Evolutionary conservation across 2,329 filamentous ascomycete species (phyloP).

Genomic region (Whalleya microplaca): DNA sequence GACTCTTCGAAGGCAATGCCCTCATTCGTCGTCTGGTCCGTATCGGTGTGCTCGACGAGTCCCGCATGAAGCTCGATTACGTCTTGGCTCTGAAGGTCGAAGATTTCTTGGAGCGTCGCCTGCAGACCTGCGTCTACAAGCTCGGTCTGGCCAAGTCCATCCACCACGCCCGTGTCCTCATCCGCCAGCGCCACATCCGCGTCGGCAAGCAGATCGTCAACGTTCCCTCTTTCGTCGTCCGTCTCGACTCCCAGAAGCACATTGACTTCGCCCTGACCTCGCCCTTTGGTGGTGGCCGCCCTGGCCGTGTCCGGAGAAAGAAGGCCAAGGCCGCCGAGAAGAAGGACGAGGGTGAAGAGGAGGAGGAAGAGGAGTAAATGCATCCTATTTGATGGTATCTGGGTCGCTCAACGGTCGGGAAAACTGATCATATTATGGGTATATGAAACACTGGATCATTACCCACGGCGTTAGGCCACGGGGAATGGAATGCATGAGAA

Average conservation of each 20-base stretch:
- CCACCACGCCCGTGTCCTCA: slow-evolving; percentile 99
- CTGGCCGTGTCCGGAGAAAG: slow-evolving; percentile 98
- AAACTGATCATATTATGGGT: slow-evolving; percentile 39
- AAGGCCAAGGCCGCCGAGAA: slow-evolving; percentile 96
- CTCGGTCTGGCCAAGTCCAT: slow-evolving; percentile 99
- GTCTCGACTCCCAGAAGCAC: slow-evolving; percentile 99
- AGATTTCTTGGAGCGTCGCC: slow-evolving; percentile 99
- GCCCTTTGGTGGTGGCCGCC: slow-evolving; percentile 95
- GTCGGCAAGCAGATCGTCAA: slow-evolving; percentile 99
- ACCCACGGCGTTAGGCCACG: slow-evolving; percentile 58
- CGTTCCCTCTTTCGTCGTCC: slow-evolving; percentile 98
- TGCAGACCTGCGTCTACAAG: slow-evolving; percentile 99
- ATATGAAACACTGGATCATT: slow-evolving; percentile 49
- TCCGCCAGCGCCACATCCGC: slow-evolving; percentile 99
- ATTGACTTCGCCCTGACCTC: slow-evolving; percentile 98
- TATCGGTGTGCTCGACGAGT: slow-evolving; percentile 99
- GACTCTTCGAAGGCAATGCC: slow-evolving; percentile 99
- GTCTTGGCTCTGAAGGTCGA: slow-evolving; percentile 98
- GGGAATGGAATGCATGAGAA: slow-evolving; percentile 42
- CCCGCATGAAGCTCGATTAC: slow-evolving; percentile 99
- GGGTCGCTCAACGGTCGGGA: slow-evolving; percentile 36
- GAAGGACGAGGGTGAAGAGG: slow-evolving; percentile 77
- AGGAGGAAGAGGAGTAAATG: slow-evolving; percentile 79
- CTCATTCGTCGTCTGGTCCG: slow-evolving; percentile 99
- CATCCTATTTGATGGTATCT: slow-evolving; percentile 28